Evolutionary conservation across 306 rosid species (phyloP).

Genomic region (Begonia masoniana): DNA sequence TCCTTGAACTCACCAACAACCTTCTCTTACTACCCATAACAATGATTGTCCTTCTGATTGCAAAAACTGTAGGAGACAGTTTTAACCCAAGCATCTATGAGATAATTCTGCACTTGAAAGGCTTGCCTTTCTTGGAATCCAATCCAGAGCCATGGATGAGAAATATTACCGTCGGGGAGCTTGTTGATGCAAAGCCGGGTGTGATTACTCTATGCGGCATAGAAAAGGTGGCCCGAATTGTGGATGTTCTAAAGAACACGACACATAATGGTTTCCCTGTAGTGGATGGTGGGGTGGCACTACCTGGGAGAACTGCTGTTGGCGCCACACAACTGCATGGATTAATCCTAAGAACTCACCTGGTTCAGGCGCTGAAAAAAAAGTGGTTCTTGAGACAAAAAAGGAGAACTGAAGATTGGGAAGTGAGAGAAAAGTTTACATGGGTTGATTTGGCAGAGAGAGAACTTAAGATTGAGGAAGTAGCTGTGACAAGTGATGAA

Average conservation of each 20-base stretch:
- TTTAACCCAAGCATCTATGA: conserved; percentile 89
- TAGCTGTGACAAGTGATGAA: conserved; percentile 53
- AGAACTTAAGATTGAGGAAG: conserved; percentile 57
- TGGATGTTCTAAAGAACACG: conserved; percentile 67
- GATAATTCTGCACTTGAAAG: conserved; percentile 70
- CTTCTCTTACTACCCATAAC: conserved; percentile 82
- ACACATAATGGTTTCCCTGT: conserved; percentile 84
- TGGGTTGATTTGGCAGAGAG: conserved; percentile 75
- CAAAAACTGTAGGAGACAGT: conserved; percentile 83
- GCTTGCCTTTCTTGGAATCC: conserved; percentile 90
- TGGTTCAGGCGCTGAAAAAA: conserved; percentile 56
- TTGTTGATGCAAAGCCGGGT: conserved; percentile 58
- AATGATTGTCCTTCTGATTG: conserved; percentile 76
- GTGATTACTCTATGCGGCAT: conserved; percentile 54
- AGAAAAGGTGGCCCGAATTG: conserved; percentile 61
- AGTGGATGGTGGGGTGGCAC: conserved; percentile 38
- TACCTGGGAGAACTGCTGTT: conserved; percentile 24
- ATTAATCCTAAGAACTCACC: conserved; percentile 70
- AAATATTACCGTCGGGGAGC: conserved; percentile 70
- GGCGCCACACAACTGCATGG: conserved; percentile 66
- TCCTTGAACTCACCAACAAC: conserved; percentile 88
- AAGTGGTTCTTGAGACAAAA: conserved; percentile 68
- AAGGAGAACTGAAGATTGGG: conserved; percentile 77
- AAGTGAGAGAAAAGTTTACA: conserved; percentile 74
- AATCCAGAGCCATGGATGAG: conserved; percentile 91